A percentile compares a stretch with the other conserved stretches of the same genome.
These are phyloP conservation scores for Arbutus unedo DNA, from an alignment of 148 eudicot species.

Conservation along the genomic window DNA sequence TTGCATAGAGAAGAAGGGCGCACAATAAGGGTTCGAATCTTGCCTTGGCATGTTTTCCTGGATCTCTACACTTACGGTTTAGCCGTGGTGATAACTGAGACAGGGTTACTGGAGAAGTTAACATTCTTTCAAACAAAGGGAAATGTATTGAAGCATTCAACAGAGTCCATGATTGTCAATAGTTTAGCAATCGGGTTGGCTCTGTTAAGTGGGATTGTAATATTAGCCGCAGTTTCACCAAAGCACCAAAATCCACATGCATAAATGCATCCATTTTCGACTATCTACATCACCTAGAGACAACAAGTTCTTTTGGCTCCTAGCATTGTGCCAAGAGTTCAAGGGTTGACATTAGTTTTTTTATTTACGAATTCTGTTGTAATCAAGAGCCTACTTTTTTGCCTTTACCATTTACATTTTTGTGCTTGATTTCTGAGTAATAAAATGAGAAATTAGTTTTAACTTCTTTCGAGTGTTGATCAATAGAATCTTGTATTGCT, in stretches of 20 bases:
- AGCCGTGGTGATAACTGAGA: slow-evolving; percentile 77
- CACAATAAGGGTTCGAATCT: slow-evolving; percentile 36
- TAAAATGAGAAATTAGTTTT: neutral
- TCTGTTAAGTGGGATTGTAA: slow-evolving; percentile 60
- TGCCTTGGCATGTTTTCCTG: slow-evolving; percentile 88
- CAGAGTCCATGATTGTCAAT: slow-evolving; percentile 65
- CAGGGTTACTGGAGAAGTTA: slow-evolving; percentile 81
- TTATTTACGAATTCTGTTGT: neutral
- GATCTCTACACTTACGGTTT: slow-evolving; percentile 84
- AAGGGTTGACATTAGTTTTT: neutral
- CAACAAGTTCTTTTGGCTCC: neutral
- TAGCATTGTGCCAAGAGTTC: neutral
- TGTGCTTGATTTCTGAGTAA: neutral
- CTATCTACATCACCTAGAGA: neutral
- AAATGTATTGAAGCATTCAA: slow-evolving; percentile 45
- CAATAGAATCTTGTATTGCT: neutral
- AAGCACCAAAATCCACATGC: slow-evolving; percentile 30
- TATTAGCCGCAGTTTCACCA: slow-evolving; percentile 60
- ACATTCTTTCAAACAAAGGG: slow-evolving; percentile 59
- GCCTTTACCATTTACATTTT: neutral
- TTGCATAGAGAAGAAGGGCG: slow-evolving; percentile 83
- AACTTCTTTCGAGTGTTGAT: neutral
- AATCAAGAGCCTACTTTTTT: neutral
- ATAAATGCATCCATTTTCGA: neutral
- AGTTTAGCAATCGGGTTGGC: slow-evolving; percentile 73